These are phyloP conservation scores for Lodderomyces metapsilosis DNA, from an alignment of 1,139 yeast genomes.

Conservation along the genomic window DNA sequence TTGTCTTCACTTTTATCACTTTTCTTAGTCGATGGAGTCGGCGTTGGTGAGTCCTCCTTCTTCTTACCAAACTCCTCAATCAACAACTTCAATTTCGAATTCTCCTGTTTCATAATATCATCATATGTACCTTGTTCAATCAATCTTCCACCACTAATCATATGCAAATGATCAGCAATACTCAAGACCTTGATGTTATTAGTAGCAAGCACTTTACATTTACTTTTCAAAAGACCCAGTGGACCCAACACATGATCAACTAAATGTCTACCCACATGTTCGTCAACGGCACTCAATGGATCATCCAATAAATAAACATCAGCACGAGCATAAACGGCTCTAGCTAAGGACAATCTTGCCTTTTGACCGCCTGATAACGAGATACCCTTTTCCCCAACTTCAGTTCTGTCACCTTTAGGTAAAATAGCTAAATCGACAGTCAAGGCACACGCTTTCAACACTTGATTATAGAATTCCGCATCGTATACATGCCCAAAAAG, in stretches of 20 bases:
- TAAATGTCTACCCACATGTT: constrained; percentile 35
- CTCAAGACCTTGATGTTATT: constrained; percentile 83
- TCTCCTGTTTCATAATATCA: constrained; percentile 51
- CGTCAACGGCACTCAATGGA: constrained; percentile 37
- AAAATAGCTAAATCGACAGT: constrained; percentile 32
- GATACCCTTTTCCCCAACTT: constrained; percentile 45
- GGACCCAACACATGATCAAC: constrained; percentile 61
- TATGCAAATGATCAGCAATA: constrained; percentile 69
- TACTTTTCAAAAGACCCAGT: constrained; percentile 70
- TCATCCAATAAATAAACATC: constrained; percentile 38
- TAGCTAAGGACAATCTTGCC: constrained; percentile 37
- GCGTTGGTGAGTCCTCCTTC: constrained; percentile 20
- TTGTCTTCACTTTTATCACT: background rate
- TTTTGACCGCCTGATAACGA: constrained; percentile 43
- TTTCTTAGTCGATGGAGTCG: constrained; percentile 8
- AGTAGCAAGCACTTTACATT: constrained; percentile 82
- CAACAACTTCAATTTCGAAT: constrained; percentile 59
- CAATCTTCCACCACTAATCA: constrained; percentile 75
- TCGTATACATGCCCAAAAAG: constrained; percentile 34
- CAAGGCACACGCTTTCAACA: constrained; percentile 36
- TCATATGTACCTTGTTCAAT: constrained; percentile 75
- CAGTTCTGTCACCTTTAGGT: constrained; percentile 39
- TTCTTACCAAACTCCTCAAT: constrained; percentile 75
- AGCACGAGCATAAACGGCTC: constrained; percentile 41
- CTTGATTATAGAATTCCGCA: constrained; percentile 26